These are phyloP conservation scores for Rehmannia glutinosa DNA, from an alignment of 257 asterid genomes.

Conservation along the genomic window DNA sequence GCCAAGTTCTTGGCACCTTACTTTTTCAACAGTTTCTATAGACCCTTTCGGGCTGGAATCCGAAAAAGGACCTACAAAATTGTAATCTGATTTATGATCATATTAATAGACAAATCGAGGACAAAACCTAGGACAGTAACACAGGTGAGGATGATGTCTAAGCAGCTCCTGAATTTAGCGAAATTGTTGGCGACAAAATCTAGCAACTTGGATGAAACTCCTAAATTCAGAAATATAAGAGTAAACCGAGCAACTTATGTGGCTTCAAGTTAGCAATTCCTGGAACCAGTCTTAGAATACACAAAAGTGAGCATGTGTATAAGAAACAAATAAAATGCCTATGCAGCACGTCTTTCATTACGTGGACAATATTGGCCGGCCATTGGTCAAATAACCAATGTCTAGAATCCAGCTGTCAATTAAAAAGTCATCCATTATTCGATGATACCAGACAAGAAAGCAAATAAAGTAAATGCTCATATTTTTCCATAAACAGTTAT, in stretches of 20 bases:
- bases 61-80: no score
- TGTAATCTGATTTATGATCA: not conserved
- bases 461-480: not conserved
- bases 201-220: not conserved
- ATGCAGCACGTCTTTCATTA: not conserved
- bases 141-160: no score
- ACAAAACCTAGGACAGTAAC: no score
- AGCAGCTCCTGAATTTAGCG: not conserved
- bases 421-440: not conserved
- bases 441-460: not conserved
- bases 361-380: not conserved
- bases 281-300: no score
- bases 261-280: not conserved
- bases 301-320: not conserved
- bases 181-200: not conserved
- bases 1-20: not conserved
- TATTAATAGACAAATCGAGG: no score
- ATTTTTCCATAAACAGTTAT: not conserved
- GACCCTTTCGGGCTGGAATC: no score
- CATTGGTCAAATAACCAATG: not conserved
- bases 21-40: not conserved
- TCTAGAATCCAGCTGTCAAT: not conserved
- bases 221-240: not conserved
- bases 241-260: not conserved
- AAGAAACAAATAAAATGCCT: not conserved